These are phyloP conservation scores for Citrus medica DNA, from an alignment of 345 rosid species.

Conservation along the genomic window DNA sequence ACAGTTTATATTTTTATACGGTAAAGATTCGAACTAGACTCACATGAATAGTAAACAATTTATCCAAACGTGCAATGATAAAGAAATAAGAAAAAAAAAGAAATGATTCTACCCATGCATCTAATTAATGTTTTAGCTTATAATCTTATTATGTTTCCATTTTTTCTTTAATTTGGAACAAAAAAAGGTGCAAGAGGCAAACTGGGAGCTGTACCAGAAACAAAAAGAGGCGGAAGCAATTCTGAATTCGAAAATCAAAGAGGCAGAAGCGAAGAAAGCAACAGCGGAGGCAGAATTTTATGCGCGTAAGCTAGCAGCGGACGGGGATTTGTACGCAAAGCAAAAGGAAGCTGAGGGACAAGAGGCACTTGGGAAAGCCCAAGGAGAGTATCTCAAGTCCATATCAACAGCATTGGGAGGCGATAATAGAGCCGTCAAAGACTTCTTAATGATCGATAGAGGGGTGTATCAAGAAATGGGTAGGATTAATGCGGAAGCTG, in stretches of 20 bases:
- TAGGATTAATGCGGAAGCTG: constrained; percentile 51
- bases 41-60: too few species aligned
- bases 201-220: constrained; percentile 60
- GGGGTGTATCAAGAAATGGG: constrained; percentile 59
- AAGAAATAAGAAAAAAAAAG: too few species aligned
- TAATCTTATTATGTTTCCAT: neutral
- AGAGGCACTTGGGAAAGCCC: constrained; percentile 53
- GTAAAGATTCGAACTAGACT: too few species aligned
- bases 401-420: constrained; percentile 53
- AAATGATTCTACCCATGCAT: too few species aligned
- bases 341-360: constrained; percentile 69
- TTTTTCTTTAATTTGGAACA: too few species aligned
- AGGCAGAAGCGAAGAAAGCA: constrained; percentile 63
- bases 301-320: constrained; percentile 33
- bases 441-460: constrained; percentile 55
- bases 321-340: constrained; percentile 44
- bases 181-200: constrained; percentile 60
- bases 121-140: neutral
- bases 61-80: too few species aligned
- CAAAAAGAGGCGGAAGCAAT: constrained; percentile 69
- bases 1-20: too few species aligned
- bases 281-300: constrained; percentile 54
- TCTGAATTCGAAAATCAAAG: constrained; percentile 46
- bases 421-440: constrained; percentile 50
- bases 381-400: constrained; percentile 52